These are phyloP conservation scores for Xerocomellus chrysenteron DNA, from an alignment of 768 basidiomycete genomes.

Conservation along the genomic window DNA sequence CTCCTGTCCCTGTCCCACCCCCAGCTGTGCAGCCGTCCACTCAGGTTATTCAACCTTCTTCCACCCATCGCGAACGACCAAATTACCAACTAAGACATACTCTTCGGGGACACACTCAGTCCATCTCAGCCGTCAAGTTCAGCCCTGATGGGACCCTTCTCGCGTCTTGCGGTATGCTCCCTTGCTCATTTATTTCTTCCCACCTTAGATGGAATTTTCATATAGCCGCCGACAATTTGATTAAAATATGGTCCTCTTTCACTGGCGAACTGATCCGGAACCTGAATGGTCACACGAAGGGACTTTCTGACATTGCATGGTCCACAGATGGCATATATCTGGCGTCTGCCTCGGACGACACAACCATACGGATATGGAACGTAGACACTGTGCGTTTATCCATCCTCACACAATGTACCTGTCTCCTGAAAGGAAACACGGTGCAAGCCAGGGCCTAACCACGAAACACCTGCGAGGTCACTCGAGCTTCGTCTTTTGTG, in stretches of 20 bases:
- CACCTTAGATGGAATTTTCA: not conserved
- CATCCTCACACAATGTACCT: slow-evolving; percentile 6
- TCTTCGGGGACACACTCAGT: slow-evolving; percentile 74
- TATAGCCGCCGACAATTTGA: slow-evolving; percentile 71
- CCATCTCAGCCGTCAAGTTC: slow-evolving; percentile 89
- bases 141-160: slow-evolving; percentile 83
- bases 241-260: slow-evolving; percentile 83
- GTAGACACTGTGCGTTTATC: slow-evolving; percentile 64
- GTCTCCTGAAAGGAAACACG: not conserved
- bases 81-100: slow-evolving; percentile 68
- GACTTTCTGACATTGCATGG: slow-evolving; percentile 89
- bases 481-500: slow-evolving; percentile 84
- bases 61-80: slow-evolving; percentile 45
- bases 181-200: not conserved
- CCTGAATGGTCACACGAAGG: slow-evolving; percentile 72
- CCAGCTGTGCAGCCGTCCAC: slow-evolving; percentile 34
- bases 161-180: slow-evolving; percentile 78
- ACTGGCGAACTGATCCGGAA: slow-evolving; percentile 77
- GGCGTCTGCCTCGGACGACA: slow-evolving; percentile 92
- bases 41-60: slow-evolving; percentile 36
- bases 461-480: slow-evolving; percentile 78
- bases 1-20: slow-evolving; percentile 38
- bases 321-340: slow-evolving; percentile 79
- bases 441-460: slow-evolving; percentile 55
- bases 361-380: slow-evolving; percentile 86